Evolutionary conservation across 805 yeast genomes (phyloP), one percentile per base, ranked within the genome.

Genomic region (fission yeast (Schizosaccharomyces pombe)): DNA sequence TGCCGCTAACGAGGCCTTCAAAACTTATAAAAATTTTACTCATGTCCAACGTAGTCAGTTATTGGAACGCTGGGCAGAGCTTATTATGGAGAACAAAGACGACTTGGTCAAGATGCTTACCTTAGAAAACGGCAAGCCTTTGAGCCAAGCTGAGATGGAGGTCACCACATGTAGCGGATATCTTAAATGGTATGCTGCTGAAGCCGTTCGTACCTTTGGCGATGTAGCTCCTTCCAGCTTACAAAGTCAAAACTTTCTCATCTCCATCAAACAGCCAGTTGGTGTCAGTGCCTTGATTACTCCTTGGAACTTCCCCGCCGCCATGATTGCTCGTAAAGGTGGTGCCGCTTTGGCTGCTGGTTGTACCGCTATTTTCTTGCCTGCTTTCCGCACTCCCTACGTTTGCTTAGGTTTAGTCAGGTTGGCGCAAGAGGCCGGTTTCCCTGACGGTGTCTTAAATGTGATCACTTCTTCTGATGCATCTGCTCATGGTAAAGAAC

Each of bases 171-270:
- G 80, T 12, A 79, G 83, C 1, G 75, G 82, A 3, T 85, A 81
- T 65, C 83, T 83, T 64, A 86, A 85, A 63, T 86, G 95, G 95
- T 86, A 78, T 63, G 72, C 89, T 30, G 89, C 81, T 65, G 82
- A 77, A 60, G 87, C 87, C 5, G 82, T 85, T 37, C 72, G 84
- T 61, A 64, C 75, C 30, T 68, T 75, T 54, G 87, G 86, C 11
- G 79, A 77, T 58, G 67, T 72, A 16, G 69, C 74, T 54, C 69
- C 67, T 57, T 64, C 74, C 1, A 58, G 66, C 31, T 19, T 43
- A 5, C 71, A 66, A 61, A 55, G 47, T 30, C 30, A 33, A 29
- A 76, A 74, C 60, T 72, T 78, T 62, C 73, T 74, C 24, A 67
- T 72, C 57, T 75, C 82, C 22, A 60, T 70, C 53, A 75, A 73